phyloP scores from a whole-genome alignment of 129 eudicot species.

The Ambrosia trifida region DNA sequence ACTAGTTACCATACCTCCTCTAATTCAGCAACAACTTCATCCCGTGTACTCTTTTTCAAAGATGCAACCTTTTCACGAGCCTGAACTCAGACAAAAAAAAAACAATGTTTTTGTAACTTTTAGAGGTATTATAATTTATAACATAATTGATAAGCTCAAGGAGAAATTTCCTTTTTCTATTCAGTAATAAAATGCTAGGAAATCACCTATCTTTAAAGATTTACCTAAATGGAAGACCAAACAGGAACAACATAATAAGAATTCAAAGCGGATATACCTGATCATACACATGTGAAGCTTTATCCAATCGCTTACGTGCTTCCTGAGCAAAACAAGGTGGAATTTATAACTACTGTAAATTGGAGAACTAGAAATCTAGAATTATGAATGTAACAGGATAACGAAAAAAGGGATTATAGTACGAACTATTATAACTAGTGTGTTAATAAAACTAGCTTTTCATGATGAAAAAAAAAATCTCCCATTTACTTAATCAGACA shows the following conservation, averaged over 20 bases:
- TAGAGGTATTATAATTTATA: neutral
- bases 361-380: conserved; percentile 1
- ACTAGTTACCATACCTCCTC: conserved; percentile 72
- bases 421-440: conserved; percentile 1
- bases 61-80: conserved; percentile 92
- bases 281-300: conserved; percentile 76
- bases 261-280: conserved; percentile 50
- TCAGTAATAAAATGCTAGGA: neutral
- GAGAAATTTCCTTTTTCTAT: neutral
- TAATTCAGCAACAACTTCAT: conserved; percentile 81
- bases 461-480: conserved; percentile 3
- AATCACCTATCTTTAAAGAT: neutral
- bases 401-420: neutral
- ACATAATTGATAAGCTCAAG: conserved; percentile 1
- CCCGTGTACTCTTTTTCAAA: conserved; percentile 82
- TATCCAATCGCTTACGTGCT: conserved; percentile 84
- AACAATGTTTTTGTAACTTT: neutral
- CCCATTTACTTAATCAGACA: neutral
- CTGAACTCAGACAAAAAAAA: conserved; percentile 41
- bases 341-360: conserved; percentile 22
- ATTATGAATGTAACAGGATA: neutral
- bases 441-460: conserved; percentile 13
- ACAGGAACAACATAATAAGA: neutral
- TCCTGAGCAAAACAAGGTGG: conserved; percentile 56
- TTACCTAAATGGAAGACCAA: conserved; percentile 2